Conservation (phyloP, 306 rosid genomes). For the Abrus pulchellus region DNA sequence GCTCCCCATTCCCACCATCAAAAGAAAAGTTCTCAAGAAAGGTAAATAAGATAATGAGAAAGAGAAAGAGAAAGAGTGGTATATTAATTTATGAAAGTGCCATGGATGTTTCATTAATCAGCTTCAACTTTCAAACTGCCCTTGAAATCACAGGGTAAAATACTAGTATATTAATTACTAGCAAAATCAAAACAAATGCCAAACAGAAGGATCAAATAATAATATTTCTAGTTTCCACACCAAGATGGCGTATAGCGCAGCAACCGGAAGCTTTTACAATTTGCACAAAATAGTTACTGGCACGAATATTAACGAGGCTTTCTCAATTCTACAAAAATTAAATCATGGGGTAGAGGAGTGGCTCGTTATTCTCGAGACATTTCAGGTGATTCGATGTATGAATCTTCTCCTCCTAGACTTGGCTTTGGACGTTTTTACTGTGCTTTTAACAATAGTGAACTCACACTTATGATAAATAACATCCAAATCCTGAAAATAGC, state of each 20-base stretch:
- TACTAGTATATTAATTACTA: not conserved
- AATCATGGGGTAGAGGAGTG: not conserved
- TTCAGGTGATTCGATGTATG: constrained; percentile 4
- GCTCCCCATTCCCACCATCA: not conserved
- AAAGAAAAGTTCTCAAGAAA: not conserved
- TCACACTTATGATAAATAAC: not conserved
- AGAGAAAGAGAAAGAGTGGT: no score
- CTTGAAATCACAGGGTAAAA: not conserved
- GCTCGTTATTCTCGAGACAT: not conserved
- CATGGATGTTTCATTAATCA: not conserved
- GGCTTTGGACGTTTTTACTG: not conserved
- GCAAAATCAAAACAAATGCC: not conserved
- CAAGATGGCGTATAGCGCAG: not conserved
- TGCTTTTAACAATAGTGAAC: not conserved
- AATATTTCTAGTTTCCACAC: not conserved
- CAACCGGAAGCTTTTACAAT: not conserved
- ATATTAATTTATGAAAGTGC: no score
- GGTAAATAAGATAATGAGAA: not conserved
- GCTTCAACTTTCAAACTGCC: not conserved
- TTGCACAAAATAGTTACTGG: not conserved
- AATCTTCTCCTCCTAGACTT: not conserved
- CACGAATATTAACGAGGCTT: not conserved
- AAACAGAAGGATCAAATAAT: not conserved
- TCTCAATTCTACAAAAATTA: not conserved
- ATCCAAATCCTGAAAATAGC: not conserved